These are phyloP conservation scores for Silene latifolia DNA, from an alignment of 148 eudicot genomes.

Conservation along the genomic window DNA sequence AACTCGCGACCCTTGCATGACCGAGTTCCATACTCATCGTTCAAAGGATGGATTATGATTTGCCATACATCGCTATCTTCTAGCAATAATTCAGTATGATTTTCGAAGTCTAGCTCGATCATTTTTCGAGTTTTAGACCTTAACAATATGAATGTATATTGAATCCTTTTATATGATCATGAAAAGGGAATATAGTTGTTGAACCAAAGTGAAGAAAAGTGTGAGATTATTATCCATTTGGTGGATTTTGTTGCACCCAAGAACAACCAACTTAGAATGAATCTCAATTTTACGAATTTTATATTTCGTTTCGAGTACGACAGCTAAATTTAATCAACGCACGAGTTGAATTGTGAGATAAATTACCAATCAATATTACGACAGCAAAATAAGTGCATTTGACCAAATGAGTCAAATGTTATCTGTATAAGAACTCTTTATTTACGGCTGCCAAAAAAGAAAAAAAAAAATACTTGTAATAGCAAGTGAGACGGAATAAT, in stretches of 20 bases:
- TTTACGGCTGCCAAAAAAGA: too few species aligned
- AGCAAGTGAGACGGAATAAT: too few species aligned
- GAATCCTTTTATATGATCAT: conserved; percentile 6
- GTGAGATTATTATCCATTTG: conserved; percentile 18
- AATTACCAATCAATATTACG: too few species aligned
- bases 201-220: conserved; percentile 25
- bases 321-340: conserved; percentile 7
- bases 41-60: conserved; percentile 28
- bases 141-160: conserved; percentile 5
- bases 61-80: conserved; percentile 31
- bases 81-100: neutral
- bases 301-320: neutral
- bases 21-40: conserved; percentile 22
- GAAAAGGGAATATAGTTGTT: conserved; percentile 17
- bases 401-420: too few species aligned
- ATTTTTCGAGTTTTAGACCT: conserved; percentile 11
- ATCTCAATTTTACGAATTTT: neutral
- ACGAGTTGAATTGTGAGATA: too few species aligned
- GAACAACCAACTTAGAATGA: conserved; percentile 15
- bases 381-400: too few species aligned
- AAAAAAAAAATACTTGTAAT: too few species aligned
- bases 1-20: conserved; percentile 34
- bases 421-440: too few species aligned
- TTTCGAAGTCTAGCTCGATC: conserved; percentile 10
- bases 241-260: conserved; percentile 33